Evolutionary conservation across 2,329 filamentous ascomycete genomes (phyloP).

Genomic region (Fusarium stilboides): DNA sequence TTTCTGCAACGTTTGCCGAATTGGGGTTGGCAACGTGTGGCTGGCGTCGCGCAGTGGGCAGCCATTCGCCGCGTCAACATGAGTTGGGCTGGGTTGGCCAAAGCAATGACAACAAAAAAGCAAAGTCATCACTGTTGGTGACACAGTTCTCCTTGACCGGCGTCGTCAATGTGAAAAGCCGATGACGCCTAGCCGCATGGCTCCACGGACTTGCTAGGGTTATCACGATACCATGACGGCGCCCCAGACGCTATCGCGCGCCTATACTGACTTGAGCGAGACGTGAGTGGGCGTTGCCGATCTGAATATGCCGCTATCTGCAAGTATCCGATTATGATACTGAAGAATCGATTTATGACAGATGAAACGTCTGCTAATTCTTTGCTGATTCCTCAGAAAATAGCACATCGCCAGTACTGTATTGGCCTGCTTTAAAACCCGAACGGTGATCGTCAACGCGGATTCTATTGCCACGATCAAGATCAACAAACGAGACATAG

Average conservation of each 20-base stretch:
- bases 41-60: conserved; percentile 29
- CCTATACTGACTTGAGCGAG: conserved; percentile 21
- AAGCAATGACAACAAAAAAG: conserved; percentile 39
- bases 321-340: conserved; percentile 36
- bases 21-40: conserved; percentile 39
- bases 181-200: conserved; percentile 40
- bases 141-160: conserved; percentile 18
- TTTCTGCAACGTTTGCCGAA: conserved; percentile 45
- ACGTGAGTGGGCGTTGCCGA: conserved; percentile 25
- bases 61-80: conserved; percentile 19
- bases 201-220: conserved; percentile 12
- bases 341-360: conserved; percentile 24
- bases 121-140: conserved; percentile 36
- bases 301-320: conserved; percentile 29
- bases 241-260: conserved; percentile 19
- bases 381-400: conserved; percentile 16
- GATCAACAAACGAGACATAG: conserved; percentile 18
- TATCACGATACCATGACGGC: conserved; percentile 25
- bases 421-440: conserved; percentile 10
- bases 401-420: conserved; percentile 1
- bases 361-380: conserved; percentile 9
- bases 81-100: conserved; percentile 5
- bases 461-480: conserved; percentile 26
- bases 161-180: conserved; percentile 25
- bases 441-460: conserved; percentile 16